Evolutionary conservation across 1,284 basidiomycete species (phyloP), one percentile per base, ranked within the genome.

Genomic region (Megacollybia platyphylla): DNA sequence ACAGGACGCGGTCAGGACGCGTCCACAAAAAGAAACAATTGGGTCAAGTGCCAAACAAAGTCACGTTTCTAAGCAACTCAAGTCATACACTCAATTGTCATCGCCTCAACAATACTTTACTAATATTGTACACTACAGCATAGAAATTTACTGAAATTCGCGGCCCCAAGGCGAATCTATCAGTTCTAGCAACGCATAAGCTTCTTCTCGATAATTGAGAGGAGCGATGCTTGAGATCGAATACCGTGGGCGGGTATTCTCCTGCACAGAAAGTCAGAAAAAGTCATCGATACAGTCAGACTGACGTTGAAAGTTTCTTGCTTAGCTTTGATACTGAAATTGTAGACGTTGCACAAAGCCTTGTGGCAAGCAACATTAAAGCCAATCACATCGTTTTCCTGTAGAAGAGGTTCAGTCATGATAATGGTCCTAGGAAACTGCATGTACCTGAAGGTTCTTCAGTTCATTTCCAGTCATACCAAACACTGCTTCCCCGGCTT

Each of bases 251-350:
- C 88, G 79, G 5, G 75, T 71, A 56, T 71, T 70, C 31, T 89
- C 88, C 83, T 93, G 48, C 20, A 50, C 40, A 46, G 24, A 30
- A 3, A 11, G 24, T 36, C 36, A 24, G 34, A 29, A 43, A 38
- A 34, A 13, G 15, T 9, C 34, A 26, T 45, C 30, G n/a, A 40
- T 42, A 11, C 15, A 39, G 17, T 36, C 7, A 30, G 15, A 32
- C 82, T 54, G 53, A 89, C 88, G 52, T 91, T 87, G 59, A 75
- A 96, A 0, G 76, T 80, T 51, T 96, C 90, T 53, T 83, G 79
- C 64, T 87, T 92, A 7, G 91, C 94, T 40, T 84, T 78, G 59
- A 90, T 91, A 42, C 75, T 73, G 61, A 97, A 91, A 53, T 88
- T 86, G 63, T 73, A 96, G 1, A 77, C 76, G 49, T 73, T 69